Conservation (phyloP, 2,329 filamentous ascomycete species). For the Colletotrichum sp. region DNA sequence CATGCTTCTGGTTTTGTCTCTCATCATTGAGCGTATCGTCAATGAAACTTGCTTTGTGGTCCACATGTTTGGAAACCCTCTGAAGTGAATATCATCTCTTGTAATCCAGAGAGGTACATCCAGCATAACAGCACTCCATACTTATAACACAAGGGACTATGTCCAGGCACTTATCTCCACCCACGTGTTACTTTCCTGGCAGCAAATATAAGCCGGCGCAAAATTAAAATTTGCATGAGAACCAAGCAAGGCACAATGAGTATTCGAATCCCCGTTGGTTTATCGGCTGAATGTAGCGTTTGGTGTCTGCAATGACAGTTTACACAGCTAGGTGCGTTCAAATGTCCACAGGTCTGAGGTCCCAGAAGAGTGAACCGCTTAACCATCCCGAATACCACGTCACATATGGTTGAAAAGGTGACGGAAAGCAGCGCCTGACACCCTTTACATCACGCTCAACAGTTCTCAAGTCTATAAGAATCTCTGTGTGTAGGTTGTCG, state of each 20-base stretch:
- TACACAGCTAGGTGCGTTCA: too few relatives aligned
- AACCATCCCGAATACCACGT: background rate
- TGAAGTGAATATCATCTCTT: accelerated
- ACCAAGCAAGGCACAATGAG: background rate
- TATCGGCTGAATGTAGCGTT: background rate
- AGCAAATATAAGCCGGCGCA: background rate
- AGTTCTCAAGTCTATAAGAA: too few relatives aligned
- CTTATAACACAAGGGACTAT: background rate
- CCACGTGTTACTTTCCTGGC: background rate
- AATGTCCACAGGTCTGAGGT: too few relatives aligned
- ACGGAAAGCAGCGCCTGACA: too few relatives aligned
- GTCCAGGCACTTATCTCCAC: background rate
- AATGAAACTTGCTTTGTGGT: background rate
- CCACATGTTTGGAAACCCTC: accelerated
- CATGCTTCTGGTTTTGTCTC: background rate
- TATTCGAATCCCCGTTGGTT: background rate
- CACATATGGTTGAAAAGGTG: background rate
- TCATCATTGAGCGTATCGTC: accelerated
- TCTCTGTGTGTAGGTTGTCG: too few relatives aligned
- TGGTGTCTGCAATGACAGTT: too few relatives aligned
- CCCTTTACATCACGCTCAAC: too few relatives aligned
- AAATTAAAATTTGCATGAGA: background rate
- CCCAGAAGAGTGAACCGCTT: background rate
- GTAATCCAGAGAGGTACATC: background rate
- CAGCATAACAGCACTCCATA: background rate